Base-by-base conservation (phyloP, 148 eudicot species). In the Linanthus parryae region DNA sequence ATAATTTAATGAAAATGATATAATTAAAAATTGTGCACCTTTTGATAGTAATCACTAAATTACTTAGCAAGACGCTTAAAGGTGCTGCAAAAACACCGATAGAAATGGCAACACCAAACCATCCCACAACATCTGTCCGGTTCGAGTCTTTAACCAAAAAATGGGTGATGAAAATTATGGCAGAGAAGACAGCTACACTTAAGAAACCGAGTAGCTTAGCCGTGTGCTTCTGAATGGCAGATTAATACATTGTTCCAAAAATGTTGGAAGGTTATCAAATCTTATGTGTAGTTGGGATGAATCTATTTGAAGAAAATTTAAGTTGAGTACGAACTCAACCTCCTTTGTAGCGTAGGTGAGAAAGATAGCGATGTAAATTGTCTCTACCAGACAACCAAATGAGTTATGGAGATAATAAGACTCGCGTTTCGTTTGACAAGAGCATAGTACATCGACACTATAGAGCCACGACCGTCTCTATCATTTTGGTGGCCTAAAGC, bases 361-460 rank as follows among this genome's bases (percentile, higher is more conserved):
- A 59, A 43, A 84, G 4, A 81, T 2, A 43, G 43, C 15, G 46
- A 84, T 67, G 69, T 83, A 84, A 21, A 74, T 23, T 6, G 78
- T 35, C 60, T 84, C 77, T 5, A 84, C 49, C 9, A 88, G 8
- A 73, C 79, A 73, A 2, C 96, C 92, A 12, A 63, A 34, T 7
- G 67, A 61, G 64, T 88, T 15, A 88, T 72, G 56, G 83, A 63
- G 64, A 88, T 68, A 27, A 87, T 67, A 30, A 67, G 78, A 24
- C 39, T 30, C n/a, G 74, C 74, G 31, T 76, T 30, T 30, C 53
- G 27, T 61, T 74, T 76, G 47, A 88, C 52, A 1, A 83, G 20
- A 19, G 85, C 85, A 18, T 88, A 88, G 34, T 78, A 84, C 46
- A 81, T 35, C 96, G 92, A 88, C n/a, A 88, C 67, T 75, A 72